Evolutionary conservation across 257 asterid genomes (phyloP), one percentile per base, ranked within the genome.

Genomic region (Jasminum sambac): DNA sequence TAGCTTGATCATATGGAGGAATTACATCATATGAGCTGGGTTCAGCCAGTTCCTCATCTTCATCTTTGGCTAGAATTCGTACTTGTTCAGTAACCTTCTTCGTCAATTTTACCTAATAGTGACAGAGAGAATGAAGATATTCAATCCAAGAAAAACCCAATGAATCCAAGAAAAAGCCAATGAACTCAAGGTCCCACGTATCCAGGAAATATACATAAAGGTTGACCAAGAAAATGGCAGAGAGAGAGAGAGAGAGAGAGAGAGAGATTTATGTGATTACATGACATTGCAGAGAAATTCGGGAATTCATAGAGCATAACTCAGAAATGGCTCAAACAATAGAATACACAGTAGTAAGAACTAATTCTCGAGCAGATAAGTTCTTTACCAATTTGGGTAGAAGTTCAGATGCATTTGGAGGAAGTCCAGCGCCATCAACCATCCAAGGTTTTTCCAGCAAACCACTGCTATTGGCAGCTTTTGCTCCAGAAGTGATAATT

Each of bases 1-100:
- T 95, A 59, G 99, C 99, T 83, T 95, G 99, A 87, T 95, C 99
- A 73, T 95, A 95, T 38, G 99, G 96, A 72, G 85, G 96, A 34
- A 89, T 88, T 66, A 89, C 86, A 77, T 87, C 95, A 69, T 77
- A 84, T 2, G 97, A 82, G 80, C 88, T 81, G 55, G 86, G 72
- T 74, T 85, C 93, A 0, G 87, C 86, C 72, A 95, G 97, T 83
- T 89, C 87, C 81, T 89, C 99, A 66, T 79, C 83, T 82, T 95
- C 99, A 57, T 91, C 98, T 84, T 76, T 88, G 69, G 99, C 99
- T n/a, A 88, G 82, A 76, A 84, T 44, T 65, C 84, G 77, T 70
- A 91, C 96, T 91, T 89, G 99, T 82, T 95, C 98, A 0, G 99
- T 95, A 38, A 95, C 97, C 85, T 88, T 88, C 87, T 87, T 95